Conservation (phyloP, 2,329 filamentous ascomycete species). For the Cladobotryum protrusum region DNA sequence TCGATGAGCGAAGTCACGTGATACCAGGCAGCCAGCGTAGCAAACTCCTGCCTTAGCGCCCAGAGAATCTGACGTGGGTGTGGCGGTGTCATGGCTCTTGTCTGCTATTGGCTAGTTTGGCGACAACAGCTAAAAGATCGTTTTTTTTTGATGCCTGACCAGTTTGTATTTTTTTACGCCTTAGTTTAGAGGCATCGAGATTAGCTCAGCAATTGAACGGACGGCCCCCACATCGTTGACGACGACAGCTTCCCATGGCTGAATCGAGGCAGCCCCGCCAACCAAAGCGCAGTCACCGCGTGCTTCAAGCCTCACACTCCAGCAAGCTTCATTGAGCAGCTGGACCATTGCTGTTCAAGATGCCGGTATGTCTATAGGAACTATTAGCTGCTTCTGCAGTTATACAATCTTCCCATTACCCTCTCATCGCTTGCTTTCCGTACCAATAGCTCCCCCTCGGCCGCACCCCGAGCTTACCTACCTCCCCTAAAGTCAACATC, state of each 20-base stretch:
- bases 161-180: slow-evolving; percentile 4
- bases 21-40: slow-evolving; percentile 26
- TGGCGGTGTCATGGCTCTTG: not conserved
- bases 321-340: slow-evolving; percentile 17
- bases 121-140: too few relatives aligned
- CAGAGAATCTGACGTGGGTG: too few relatives aligned
- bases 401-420: too few relatives aligned
- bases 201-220: not conserved
- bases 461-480: not conserved
- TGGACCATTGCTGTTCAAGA: slow-evolving; percentile 30
- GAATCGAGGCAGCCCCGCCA: slow-evolving; percentile 13
- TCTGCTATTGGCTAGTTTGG: not conserved
- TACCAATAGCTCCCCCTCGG: too few relatives aligned
- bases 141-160: too few relatives aligned
- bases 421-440: slow-evolving; percentile 3
- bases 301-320: slow-evolving; percentile 6
- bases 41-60: too few relatives aligned
- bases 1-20: slow-evolving; percentile 32
- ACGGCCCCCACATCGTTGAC: slow-evolving; percentile 6
- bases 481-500: slow-evolving; percentile 4
- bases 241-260: slow-evolving; percentile 14
- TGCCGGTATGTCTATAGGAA: slow-evolving; percentile 37
- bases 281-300: slow-evolving; percentile 10
- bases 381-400: too few relatives aligned
- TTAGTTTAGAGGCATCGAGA: slow-evolving; percentile 4